These are phyloP conservation scores for Aspergillus sclerotiicarbonarius DNA, from an alignment of 495 filamentous ascomycete genomes.

Conservation along the genomic window DNA sequence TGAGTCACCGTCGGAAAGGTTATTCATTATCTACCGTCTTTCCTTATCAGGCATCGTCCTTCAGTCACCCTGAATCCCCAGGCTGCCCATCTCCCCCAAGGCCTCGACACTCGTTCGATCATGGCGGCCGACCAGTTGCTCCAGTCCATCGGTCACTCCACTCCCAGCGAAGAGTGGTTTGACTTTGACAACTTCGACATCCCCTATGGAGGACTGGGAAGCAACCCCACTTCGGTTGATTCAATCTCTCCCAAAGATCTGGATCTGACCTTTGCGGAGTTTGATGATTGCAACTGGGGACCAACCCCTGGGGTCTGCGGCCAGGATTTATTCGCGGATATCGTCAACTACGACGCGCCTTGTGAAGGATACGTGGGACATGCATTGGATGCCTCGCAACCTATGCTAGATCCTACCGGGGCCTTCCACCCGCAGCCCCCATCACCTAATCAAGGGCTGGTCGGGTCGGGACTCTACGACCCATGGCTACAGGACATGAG, in stretches of 20 bases:
- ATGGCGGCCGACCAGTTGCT: constrained; percentile 26
- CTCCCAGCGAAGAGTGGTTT: constrained; percentile 32
- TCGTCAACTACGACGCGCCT: constrained; percentile 25
- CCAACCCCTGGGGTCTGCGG: constrained; percentile 21
- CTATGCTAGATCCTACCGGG: constrained; percentile 24
- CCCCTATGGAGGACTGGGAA: constrained; percentile 30
- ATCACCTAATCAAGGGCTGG: constrained; percentile 5
- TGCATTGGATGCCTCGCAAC: constrained; percentile 21
- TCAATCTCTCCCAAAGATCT: constrained; percentile 37
- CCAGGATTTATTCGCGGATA: constrained; percentile 29
- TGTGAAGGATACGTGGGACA: constrained; percentile 23
- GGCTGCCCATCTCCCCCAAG: not conserved
- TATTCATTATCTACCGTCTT: not conserved
- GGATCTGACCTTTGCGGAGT: constrained; percentile 28
- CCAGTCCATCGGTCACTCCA: constrained; percentile 23
- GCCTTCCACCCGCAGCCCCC: constrained; percentile 18
- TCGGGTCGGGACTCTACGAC: constrained; percentile 12
- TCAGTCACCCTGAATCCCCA: not conserved
- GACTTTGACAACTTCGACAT: constrained; percentile 43
- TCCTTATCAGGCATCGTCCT: constrained; percentile 1
- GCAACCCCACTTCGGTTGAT: constrained; percentile 31
- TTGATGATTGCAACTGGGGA: constrained; percentile 22
- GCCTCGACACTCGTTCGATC: not conserved
- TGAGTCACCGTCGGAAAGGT: not conserved
- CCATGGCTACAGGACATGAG: constrained; percentile 18